A percentile compares a stretch with the other conserved stretches of the same genome.
These are phyloP conservation scores for Melaleuca alternifolia DNA, from an alignment of 345 rosid genomes.

Conservation along the genomic window DNA sequence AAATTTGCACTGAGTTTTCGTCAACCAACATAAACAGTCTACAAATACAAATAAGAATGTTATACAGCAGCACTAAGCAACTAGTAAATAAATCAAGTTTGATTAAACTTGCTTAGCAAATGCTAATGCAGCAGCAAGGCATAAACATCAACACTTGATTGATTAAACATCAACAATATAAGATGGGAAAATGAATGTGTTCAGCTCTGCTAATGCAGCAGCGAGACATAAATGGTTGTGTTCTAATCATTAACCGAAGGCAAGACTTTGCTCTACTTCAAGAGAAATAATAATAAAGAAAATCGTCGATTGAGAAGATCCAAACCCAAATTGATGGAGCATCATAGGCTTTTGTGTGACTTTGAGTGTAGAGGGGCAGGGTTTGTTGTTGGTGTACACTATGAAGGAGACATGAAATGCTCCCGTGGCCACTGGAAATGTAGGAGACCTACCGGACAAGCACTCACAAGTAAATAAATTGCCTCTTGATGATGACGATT, in stretches of 20 bases:
- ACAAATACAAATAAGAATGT: no score
- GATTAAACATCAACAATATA: no score
- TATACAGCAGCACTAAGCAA: no score
- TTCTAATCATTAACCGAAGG: background rate
- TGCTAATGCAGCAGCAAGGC: no score
- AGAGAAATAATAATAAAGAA: background rate
- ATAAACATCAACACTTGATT: no score
- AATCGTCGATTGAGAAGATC: background rate
- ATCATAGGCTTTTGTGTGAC: background rate
- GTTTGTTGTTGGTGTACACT: background rate
- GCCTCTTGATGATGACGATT: background rate
- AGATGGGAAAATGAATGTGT: no score
- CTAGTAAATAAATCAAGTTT: no score
- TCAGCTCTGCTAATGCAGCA: no score
- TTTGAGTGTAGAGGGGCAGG: background rate
- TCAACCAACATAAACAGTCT: no score
- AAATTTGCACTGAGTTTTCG: no score
- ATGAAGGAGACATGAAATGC: background rate
- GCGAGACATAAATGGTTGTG: background rate
- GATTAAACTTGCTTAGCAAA: no score
- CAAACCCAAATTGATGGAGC: background rate
- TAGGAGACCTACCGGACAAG: slow-evolving; percentile 34
- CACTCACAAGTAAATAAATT: background rate
- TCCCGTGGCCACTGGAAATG: slow-evolving; percentile 13
- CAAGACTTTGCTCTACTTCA: background rate